Base-by-base conservation (phyloP, 495 filamentous ascomycete species). In the Annulohypoxylon moriforme region DNA sequence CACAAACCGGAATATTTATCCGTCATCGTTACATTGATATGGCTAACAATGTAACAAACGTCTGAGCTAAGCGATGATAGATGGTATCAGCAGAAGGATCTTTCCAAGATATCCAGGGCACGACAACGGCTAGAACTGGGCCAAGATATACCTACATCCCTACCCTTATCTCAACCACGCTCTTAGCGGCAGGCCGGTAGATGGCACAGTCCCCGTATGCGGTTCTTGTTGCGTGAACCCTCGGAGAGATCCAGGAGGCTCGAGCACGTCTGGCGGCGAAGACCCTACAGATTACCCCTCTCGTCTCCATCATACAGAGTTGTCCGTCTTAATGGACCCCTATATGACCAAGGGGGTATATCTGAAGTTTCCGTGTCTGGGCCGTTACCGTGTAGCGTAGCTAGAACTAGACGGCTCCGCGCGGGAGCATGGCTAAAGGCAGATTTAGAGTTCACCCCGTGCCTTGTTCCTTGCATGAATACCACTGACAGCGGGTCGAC, bases 381-480 rank as follows among this genome's bases (percentile, higher is more conserved):
- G 20, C 33, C 24, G 25, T 44, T 44, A 33, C 36, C 38, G 60
- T 40, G 47, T 58, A 11, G 25, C 24, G 60, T 44, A 25, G 25
- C 60, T 16, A 52, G 47, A 47, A 47, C 49, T 63, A 60, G 61
- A 36, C 29, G 47, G 34, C 44, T 27, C 27, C 24, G 13, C 22
- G 57, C 53, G 60, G 46, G 44, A 64, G 29, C 60, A 46, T 63
- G 46, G 22, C 50, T 13, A 49, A 58, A 58, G 33, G 25, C 49
- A 64, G 55, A 50, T 34, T 38, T 52, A 64, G 38, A 60, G 67
- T 47, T 42, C 34, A n/a, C 31, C 9, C 27, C 11, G 24, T 44
- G 65, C 47, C 24, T 47, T 56, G 40, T 71, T 66, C 47, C 57
- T 66, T 66, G 68, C 56, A 70, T 40, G 25, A 47, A 29, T 40